Evolutionary conservation across 257 asterid species (phyloP).

Genomic region (Rehmannia glutinosa): DNA sequence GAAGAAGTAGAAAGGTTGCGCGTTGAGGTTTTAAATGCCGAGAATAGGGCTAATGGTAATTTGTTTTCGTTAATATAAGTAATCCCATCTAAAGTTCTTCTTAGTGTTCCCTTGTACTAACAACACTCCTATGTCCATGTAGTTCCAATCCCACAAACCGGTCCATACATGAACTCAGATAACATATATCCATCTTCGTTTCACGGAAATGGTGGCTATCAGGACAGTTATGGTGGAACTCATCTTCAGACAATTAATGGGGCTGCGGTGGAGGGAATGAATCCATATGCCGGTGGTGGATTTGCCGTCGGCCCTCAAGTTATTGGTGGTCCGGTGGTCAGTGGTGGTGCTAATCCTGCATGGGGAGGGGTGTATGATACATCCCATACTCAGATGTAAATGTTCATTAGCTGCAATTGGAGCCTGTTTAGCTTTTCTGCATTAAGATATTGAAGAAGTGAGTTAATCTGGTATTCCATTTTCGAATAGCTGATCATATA

Average conservation of each 20-base stretch:
- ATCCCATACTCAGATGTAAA: constrained; percentile 29
- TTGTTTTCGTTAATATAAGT: constrained; percentile 1
- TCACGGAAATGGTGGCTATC: constrained; percentile 32
- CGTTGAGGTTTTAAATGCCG: constrained; percentile 41
- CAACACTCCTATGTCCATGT: constrained; percentile 14
- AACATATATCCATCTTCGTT: constrained; percentile 28
- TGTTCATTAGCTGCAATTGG: constrained; percentile 14
- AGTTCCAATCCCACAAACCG: constrained; percentile 34
- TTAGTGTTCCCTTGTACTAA: constrained; percentile 5
- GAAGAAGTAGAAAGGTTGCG: constrained; percentile 66
- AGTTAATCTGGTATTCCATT: neutral
- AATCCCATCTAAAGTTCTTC: neutral
- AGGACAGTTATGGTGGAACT: constrained; percentile 24
- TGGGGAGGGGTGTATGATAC: constrained; percentile 42
- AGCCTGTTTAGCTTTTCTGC: neutral
- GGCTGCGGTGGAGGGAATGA: constrained; percentile 23
- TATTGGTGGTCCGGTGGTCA: neutral
- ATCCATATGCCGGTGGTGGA: constrained; percentile 34
- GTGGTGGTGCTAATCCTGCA: constrained; percentile 13
- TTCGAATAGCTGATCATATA: neutral
- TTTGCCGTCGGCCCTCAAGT: constrained; percentile 22
- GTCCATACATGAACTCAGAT: constrained; percentile 31
- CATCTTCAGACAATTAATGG: constrained; percentile 26
- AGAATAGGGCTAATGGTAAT: constrained; percentile 58
- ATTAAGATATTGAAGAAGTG: neutral